Evolutionary conservation across 768 basidiomycete species (phyloP).

Genomic region (Cytidiella melzeri): DNA sequence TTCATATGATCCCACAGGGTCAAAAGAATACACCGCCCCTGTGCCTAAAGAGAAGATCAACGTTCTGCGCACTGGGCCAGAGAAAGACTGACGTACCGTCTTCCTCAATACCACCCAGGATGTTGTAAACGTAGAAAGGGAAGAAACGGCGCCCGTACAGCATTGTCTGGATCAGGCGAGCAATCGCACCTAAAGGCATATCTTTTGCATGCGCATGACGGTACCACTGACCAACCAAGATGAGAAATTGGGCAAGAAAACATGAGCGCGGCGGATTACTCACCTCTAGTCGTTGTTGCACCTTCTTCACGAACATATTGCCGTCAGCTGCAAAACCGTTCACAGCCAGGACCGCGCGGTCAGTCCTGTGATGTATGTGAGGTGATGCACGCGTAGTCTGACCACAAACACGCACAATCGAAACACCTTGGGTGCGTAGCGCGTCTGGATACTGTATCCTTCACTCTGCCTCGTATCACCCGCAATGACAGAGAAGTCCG

Average conservation of each 20-base stretch:
- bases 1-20: constrained; percentile 97
- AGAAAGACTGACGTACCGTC: constrained; percentile 59
- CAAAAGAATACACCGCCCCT: constrained; percentile 99
- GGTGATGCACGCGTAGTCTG: neutral
- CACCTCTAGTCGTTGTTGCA: constrained; percentile 93
- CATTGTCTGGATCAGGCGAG: constrained; percentile 98
- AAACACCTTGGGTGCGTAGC: constrained; percentile 95
- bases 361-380: constrained; percentile 53
- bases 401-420: constrained; percentile 59
- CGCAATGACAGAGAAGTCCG: constrained; percentile 90
- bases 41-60: constrained; percentile 50
- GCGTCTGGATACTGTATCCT: constrained; percentile 96
- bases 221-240: constrained; percentile 69
- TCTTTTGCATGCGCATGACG: constrained; percentile 94
- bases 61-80: neutral
- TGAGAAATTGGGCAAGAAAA: neutral
- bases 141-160: constrained; percentile 94
- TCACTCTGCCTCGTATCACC: constrained; percentile 96
- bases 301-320: constrained; percentile 95
- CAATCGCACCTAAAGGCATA: constrained; percentile 95
- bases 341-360: constrained; percentile 88
- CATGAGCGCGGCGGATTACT: constrained; percentile 19
- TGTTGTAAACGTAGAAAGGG: constrained; percentile 97
- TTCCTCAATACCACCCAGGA: constrained; percentile 93
- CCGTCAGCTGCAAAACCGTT: constrained; percentile 98